phyloP scores from a whole-genome alignment of 164 flowering plant species.

The Paratinospora sagittata region DNA sequence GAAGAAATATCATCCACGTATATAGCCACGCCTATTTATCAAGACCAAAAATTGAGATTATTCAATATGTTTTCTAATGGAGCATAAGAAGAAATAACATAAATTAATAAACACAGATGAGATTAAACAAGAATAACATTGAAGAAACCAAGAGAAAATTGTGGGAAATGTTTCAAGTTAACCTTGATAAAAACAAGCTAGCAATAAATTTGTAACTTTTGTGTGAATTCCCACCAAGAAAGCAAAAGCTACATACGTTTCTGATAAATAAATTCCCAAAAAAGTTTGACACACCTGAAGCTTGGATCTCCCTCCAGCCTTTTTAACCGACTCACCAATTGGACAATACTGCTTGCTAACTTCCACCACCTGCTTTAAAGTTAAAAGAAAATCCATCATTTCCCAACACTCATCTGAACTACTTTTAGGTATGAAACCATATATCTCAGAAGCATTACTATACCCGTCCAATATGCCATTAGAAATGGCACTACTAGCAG shows the following conservation, averaged over 20 bases:
- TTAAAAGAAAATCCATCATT: slow-evolving; percentile 35
- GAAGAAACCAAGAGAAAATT: neutral
- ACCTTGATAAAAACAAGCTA: neutral
- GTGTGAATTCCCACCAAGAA: too few species aligned
- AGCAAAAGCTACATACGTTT: neutral
- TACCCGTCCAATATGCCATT: slow-evolving; percentile 18
- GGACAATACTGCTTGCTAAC: slow-evolving; percentile 49
- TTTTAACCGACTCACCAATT: slow-evolving; percentile 63
- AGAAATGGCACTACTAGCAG: slow-evolving; percentile 1
- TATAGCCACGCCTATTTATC: slow-evolving; percentile 71
- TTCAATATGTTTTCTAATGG: neutral
- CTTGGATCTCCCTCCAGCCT: slow-evolving; percentile 75
- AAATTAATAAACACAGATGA: too few species aligned
- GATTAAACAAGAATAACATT: neutral
- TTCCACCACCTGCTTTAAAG: slow-evolving; percentile 54
- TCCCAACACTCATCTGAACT: slow-evolving; percentile 7
- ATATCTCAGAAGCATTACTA: neutral
- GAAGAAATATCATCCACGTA: slow-evolving; percentile 92
- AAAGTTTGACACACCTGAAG: slow-evolving; percentile 76
- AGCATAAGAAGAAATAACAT: neutral
- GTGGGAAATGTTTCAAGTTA: neutral
- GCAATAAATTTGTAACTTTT: neutral
- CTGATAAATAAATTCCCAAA: neutral
- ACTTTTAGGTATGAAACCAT: slow-evolving; percentile 4
- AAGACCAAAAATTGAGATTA: neutral